These are phyloP conservation scores for Exidia glandulosa DNA, from an alignment of 768 basidiomycete species.

Conservation along the genomic window DNA sequence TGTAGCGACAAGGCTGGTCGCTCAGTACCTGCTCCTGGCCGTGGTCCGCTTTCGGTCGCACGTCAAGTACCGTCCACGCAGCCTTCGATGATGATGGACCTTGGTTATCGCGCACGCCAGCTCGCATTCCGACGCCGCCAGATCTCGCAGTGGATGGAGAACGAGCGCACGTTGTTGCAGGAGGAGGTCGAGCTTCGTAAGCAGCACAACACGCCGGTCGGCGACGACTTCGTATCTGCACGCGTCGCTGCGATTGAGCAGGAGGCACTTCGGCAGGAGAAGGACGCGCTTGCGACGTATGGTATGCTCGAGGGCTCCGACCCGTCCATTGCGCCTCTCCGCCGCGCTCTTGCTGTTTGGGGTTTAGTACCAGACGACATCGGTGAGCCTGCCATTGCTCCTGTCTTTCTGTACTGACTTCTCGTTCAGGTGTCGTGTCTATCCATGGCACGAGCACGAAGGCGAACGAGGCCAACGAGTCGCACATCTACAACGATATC, in stretches of 20 bases:
- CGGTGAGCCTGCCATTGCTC: constrained; percentile 27
- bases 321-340: constrained; percentile 78
- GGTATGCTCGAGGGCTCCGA: constrained; percentile 91
- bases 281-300: constrained; percentile 83
- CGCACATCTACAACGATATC: constrained; percentile 91
- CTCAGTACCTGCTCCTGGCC: constrained; percentile 93
- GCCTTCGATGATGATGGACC: constrained; percentile 67
- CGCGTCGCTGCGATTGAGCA: constrained; percentile 79
- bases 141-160: constrained; percentile 86
- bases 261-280: constrained; percentile 86
- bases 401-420: background rate
- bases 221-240: constrained; percentile 61
- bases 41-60: constrained; percentile 82
- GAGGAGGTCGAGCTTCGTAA: constrained; percentile 62
- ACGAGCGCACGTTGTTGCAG: constrained; percentile 78
- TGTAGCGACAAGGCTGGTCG: constrained; percentile 94
- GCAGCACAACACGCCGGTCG: constrained; percentile 35
- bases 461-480: constrained; percentile 96
- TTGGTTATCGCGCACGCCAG: constrained; percentile 87
- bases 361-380: constrained; percentile 89
- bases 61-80: constrained; percentile 73
- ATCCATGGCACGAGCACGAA: constrained; percentile 84
- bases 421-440: constrained; percentile 49
- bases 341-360: constrained; percentile 95
- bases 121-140: constrained; percentile 91